phyloP scores from a whole-genome alignment of 768 basidiomycete species.

The Trametes villosa region DNA sequence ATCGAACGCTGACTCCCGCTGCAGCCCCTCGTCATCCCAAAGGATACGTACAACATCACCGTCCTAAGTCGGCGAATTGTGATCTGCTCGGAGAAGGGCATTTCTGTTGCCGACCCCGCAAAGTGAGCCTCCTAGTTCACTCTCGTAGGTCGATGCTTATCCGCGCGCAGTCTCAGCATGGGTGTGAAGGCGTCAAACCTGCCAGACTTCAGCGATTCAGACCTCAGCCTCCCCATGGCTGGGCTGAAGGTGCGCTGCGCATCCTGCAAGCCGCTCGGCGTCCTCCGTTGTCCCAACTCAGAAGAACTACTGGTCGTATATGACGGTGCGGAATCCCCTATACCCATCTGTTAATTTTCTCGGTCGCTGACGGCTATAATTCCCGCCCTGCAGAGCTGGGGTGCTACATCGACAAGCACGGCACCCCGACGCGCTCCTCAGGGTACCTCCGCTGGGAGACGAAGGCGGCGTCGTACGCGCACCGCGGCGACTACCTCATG shows the following conservation, averaged over 20 bases:
- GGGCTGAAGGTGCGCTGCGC: conserved; percentile 64
- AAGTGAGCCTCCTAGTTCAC: conserved; percentile 51
- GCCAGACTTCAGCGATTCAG: conserved; percentile 57
- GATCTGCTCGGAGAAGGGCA: conserved; percentile 64
- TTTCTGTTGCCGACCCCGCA: conserved; percentile 68
- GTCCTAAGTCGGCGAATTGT: conserved; percentile 65
- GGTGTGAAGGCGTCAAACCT: conserved; percentile 46
- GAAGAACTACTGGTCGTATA: conserved; percentile 73
- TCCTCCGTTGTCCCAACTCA: conserved; percentile 54
- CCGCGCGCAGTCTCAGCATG: conserved; percentile 47
- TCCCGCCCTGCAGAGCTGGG: conserved; percentile 57
- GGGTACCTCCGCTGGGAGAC: conserved; percentile 82
- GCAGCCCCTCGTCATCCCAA: conserved; percentile 72
- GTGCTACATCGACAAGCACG: conserved; percentile 75
- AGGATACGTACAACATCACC: conserved; percentile 66
- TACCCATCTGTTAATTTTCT: not conserved
- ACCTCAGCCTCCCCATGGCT: conserved; percentile 44
- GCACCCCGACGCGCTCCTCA: conserved; percentile 61
- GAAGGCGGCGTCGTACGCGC: conserved; percentile 62
- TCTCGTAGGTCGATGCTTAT: not conserved
- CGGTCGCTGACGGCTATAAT: not conserved
- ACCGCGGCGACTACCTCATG: conserved; percentile 65
- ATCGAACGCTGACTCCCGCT: not conserved
- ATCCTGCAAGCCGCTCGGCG: conserved; percentile 63
- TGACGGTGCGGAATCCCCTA: conserved; percentile 55